A percentile compares a stretch with the other conserved stretches of the same genome.
These are phyloP conservation scores for Gamarada debralockiae DNA, from an alignment of 495 filamentous ascomycete species.

Conservation along the genomic window DNA sequence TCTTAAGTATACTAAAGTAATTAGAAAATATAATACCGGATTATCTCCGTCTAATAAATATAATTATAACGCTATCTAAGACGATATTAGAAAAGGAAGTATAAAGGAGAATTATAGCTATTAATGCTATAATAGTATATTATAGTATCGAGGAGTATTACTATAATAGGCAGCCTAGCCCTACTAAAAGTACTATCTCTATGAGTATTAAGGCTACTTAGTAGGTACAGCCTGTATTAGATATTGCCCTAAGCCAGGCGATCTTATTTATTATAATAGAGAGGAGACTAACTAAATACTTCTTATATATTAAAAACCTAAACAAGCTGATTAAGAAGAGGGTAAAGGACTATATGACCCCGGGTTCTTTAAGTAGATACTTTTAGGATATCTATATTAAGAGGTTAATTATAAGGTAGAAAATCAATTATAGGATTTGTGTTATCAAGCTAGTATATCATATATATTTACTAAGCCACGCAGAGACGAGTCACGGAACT, in stretches of 20 bases:
- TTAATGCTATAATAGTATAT: conserved; percentile 29
- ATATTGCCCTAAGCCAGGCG: not conserved
- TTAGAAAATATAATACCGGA: conserved; percentile 23
- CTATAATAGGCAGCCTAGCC: not conserved
- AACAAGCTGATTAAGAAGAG: not conserved
- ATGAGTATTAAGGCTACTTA: not conserved
- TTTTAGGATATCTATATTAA: no score
- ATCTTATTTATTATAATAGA: not conserved
- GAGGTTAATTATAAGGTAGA: no score
- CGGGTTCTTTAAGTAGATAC: not conserved
- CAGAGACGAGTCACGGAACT: no score
- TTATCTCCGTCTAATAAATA: conserved; percentile 27
- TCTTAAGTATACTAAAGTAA: conserved; percentile 20
- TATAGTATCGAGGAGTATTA: conserved; percentile 6
- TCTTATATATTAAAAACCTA: not conserved
- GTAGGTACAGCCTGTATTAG: not conserved
- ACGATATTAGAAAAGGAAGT: conserved; percentile 23
- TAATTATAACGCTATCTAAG: conserved; percentile 24
- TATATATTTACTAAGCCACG: no score
- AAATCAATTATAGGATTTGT: no score
- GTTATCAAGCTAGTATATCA: no score
- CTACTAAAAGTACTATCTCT: not conserved
- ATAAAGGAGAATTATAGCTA: conserved; percentile 24
- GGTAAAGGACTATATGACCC: not conserved
- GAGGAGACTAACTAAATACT: not conserved